Evolutionary conservation across 2,329 filamentous ascomycete species (phyloP).

Genomic region (Graphiopsis chlorocephala): DNA sequence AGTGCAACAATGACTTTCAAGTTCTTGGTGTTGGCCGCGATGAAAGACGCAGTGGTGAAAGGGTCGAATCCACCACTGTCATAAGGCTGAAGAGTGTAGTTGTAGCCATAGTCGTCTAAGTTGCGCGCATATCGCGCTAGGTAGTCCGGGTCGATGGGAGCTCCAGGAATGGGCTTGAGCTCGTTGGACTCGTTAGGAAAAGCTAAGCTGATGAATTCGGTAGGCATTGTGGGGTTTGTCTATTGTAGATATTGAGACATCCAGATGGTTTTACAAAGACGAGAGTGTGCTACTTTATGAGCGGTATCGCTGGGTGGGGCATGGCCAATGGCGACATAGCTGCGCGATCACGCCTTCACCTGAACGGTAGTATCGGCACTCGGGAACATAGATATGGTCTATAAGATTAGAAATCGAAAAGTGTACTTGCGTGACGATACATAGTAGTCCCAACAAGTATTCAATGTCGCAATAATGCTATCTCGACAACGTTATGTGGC

Average conservation of each 20-base stretch:
- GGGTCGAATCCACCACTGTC: slow-evolving; percentile 55
- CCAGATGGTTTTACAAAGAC: neutral
- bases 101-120: slow-evolving; percentile 60
- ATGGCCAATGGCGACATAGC: slow-evolving; percentile 16
- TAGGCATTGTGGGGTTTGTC: slow-evolving; percentile 24
- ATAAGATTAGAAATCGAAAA: neutral
- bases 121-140: slow-evolving; percentile 56
- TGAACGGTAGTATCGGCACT: neutral
- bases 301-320: slow-evolving; percentile 7
- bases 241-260: neutral
- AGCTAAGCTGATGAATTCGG: slow-evolving; percentile 59
- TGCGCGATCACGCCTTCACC: slow-evolving; percentile 13
- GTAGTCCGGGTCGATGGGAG: slow-evolving; percentile 55
- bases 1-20: slow-evolving; percentile 62
- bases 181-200: slow-evolving; percentile 59
- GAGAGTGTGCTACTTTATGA: neutral
- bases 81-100: slow-evolving; percentile 62
- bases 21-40: slow-evolving; percentile 56
- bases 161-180: slow-evolving; percentile 51
- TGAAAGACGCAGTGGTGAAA: slow-evolving; percentile 59
- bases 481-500: neutral
- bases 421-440: neutral
- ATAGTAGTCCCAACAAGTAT: neutral
- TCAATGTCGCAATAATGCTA: neutral
- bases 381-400: neutral